Base-by-base conservation (phyloP, 176 grass and related monocot genomes). In the Raddia guianensis region DNA sequence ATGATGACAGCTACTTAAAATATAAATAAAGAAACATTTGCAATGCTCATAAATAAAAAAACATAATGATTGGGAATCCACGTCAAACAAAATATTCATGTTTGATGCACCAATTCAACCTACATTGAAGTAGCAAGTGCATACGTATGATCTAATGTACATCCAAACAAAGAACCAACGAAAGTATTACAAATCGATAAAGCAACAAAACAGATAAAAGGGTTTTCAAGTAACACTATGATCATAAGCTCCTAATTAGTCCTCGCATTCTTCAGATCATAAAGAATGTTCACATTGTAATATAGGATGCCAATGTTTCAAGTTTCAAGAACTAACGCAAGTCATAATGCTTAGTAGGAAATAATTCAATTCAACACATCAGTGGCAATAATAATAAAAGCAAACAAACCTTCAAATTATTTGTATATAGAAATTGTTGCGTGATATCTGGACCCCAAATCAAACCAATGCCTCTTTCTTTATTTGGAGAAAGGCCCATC, bases 381-480 rank as follows among this genome's bases (percentile, higher is more conserved):
- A 64, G 19, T 0, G 48, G 43, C 3, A 52, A 47, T 50, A 71
- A 76, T 69, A 82, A 74, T 66, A 27, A 68, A 51, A 60, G 18
- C 67, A 73, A 51, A 55, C 90, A 9, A 52, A 99, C 96, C 96
- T 99, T 99, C 16, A 99, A 75, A 70, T 93, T 83, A 68, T 99
- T 89, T 81, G 90, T 93, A 46, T 74, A 79, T 35, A 99, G 58
- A 83, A 99, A 99, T 27, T 95, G 90, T 55, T 99, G 92, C 73
- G 92, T 99, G 72, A 94, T 91, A 81, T 99, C 96, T 40, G 96
- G 96, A 60, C 96, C 96, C 96, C 96, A 99, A 74, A 99, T 63
- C 79, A 99, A 95, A 56, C 96, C 96, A 9, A 99, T 99, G n/a
- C 96, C 96, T 86, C 96, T 91, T 65, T 99, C 96, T 19, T 87